These are phyloP conservation scores for Bremia lactucae DNA, from an alignment of 352 stramenopile species.

Conservation along the genomic window DNA sequence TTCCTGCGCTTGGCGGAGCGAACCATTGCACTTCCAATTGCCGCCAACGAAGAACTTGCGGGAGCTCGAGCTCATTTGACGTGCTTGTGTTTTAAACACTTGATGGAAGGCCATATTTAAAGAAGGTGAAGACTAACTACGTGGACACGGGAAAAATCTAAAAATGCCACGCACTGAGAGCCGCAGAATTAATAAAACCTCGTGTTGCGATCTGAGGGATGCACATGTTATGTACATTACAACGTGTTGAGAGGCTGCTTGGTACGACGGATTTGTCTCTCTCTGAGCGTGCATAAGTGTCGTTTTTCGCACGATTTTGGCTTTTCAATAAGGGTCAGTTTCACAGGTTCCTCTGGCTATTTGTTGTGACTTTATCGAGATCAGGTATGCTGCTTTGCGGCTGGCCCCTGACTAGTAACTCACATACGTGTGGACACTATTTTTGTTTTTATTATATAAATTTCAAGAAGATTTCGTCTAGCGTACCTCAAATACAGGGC, in stretches of 20 bases:
- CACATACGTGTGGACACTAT: no score
- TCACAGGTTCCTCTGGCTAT: no score
- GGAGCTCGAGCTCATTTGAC: conserved; percentile 51
- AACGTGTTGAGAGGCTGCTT: no score
- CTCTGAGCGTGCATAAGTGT: conserved; percentile 10
- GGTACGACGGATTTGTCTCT: background rate
- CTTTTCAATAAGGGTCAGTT: no score
- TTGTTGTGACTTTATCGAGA: no score
- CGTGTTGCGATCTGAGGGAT: conserved; percentile 9
- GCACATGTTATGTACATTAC: background rate
- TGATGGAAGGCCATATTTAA: conserved; percentile 37
- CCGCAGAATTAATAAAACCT: conserved; percentile 4
- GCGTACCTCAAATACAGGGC: background rate
- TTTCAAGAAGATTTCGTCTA: no score
- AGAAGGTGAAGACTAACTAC: conserved; percentile 11
- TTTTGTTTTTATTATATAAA: no score
- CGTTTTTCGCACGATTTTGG: no score
- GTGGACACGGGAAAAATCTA: conserved; percentile 32
- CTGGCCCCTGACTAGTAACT: no score
- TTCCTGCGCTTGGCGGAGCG: conserved; percentile 31
- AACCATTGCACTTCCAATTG: conserved; percentile 98
- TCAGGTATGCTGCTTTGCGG: no score
- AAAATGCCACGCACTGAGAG: conserved; percentile 24
- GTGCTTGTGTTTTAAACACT: conserved; percentile 34
- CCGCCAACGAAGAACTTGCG: conserved; percentile 98